Conservation (phyloP, 2,329 filamentous ascomycete genomes). For the Didymella sp. region DNA sequence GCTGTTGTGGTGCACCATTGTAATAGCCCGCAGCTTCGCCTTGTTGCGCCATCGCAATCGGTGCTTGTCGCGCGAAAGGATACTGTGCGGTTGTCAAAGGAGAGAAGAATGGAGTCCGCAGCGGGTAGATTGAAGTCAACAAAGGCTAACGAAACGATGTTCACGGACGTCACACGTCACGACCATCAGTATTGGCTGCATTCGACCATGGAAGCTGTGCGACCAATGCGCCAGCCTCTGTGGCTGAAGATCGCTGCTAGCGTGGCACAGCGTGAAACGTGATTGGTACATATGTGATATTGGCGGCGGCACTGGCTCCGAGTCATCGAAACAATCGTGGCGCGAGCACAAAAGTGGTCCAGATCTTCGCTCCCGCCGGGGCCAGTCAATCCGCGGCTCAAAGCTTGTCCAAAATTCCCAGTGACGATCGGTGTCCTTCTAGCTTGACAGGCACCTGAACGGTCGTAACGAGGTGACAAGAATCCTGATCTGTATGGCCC, state of each 20-base stretch:
- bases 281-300: conserved; percentile 9
- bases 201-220: conserved; percentile 11
- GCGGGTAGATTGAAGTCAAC: conserved; percentile 10
- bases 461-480: neutral
- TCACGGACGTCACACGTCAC: conserved; percentile 24
- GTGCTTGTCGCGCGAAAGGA: neutral
- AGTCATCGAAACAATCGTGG: conserved; percentile 13
- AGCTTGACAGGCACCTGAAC: conserved; percentile 8
- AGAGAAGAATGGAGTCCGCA: neutral
- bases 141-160: conserved; percentile 21
- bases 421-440: conserved; percentile 6
- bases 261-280: neutral
- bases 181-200: conserved; percentile 12
- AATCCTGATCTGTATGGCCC: neutral
- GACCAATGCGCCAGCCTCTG: conserved; percentile 15
- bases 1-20: conserved; percentile 30
- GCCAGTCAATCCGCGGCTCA: conserved; percentile 1
- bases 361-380: conserved; percentile 10
- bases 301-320: conserved; percentile 1
- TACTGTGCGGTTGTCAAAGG: neutral
- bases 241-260: conserved; percentile 26
- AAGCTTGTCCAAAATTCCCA: conserved; percentile 13
- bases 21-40: conserved; percentile 53
- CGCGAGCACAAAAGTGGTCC: conserved; percentile 6
- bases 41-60: conserved; percentile 38